Base-by-base conservation (phyloP, 1,284 basidiomycete species). In the Malassezia psittaci region DNA sequence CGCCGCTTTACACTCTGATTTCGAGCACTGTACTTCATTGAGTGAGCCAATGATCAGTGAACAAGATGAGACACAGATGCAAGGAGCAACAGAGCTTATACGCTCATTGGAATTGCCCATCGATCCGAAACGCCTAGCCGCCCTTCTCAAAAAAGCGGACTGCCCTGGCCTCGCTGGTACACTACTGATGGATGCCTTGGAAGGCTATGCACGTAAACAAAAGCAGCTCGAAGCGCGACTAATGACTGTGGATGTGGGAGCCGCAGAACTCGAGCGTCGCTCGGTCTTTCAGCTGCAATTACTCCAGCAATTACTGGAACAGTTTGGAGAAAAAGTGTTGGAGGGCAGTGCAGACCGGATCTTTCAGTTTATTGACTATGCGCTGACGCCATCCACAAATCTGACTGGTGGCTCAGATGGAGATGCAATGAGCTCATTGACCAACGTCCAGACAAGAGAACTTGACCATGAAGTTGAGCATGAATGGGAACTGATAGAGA, bases 281-380 rank as follows among this genome's bases (percentile, higher is more conserved):
- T 57, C 62, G 19, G 59, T 67, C 48, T 55, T 67, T 19, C 65
- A 62, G 37, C 57, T 73, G 32, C 69, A 73, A 51, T 35, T 65
- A 18, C 57, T 74, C n/a, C 40, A 67, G 50, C 61, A 65, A 42
- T 60, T 72, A 4, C 57, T 72, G 33, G 64, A 69, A 29, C 59
- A 60, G n/a, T 71, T 74, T 38, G 69, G 67, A 1, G 42, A 62
- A 0, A 57, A 62, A 11, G 37, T 70, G 57, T 46, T 72, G 3
- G 60, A 67, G 34, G 64, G 60, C 11, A 66, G 71, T 15, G 48
- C 60, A 15, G 54, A 52, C 11, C 61, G 63, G 8, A 64, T 66
- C 29, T 52, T 74, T 15, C 61, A 55, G 0, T 72, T 72, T 21
- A 64, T 72, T 52, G 62, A 71, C 35, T 66, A 69, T 51, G 62